phyloP scores from a whole-genome alignment of 495 filamentous ascomycete genomes.

The Penicillium paxilli region DNA sequence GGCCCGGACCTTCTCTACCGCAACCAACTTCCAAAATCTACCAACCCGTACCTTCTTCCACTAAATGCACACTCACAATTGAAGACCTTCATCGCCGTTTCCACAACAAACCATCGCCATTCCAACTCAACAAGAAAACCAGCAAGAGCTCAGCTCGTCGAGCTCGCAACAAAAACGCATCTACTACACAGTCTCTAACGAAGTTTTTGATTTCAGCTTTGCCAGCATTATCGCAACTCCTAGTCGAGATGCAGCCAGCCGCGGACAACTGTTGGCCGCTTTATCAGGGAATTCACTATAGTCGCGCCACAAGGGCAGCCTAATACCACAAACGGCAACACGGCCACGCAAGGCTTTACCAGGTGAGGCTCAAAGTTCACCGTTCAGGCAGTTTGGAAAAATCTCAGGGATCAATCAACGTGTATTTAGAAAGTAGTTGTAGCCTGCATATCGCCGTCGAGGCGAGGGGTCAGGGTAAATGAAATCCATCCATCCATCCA shows the following conservation, averaged over 20 bases:
- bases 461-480: too few relatives aligned
- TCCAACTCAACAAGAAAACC: background rate
- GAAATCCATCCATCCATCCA: too few relatives aligned
- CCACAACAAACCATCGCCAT: conserved; percentile 3
- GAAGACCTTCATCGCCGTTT: background rate
- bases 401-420: too few relatives aligned
- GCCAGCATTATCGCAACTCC: background rate
- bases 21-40: background rate
- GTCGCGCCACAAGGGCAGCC: conserved; percentile 7
- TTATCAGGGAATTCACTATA: conserved; percentile 3
- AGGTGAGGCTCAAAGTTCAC: too few relatives aligned
- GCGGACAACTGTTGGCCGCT: conserved; percentile 5
- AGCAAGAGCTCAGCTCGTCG: background rate
- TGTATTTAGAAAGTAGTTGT: too few relatives aligned
- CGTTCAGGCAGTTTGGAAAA: too few relatives aligned
- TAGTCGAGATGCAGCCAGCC: conserved; percentile 8
- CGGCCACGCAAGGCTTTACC: too few relatives aligned
- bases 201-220: conserved; percentile 7
- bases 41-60: background rate
- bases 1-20: background rate
- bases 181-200: background rate
- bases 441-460: too few relatives aligned
- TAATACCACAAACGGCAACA: background rate
- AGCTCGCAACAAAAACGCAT: conserved; percentile 1
- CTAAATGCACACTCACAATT: background rate